Evolutionary conservation across 2,329 filamentous ascomycete genomes (phyloP), one percentile per base, ranked within the genome.

Genomic region (Paecilomyces fulvus): DNA sequence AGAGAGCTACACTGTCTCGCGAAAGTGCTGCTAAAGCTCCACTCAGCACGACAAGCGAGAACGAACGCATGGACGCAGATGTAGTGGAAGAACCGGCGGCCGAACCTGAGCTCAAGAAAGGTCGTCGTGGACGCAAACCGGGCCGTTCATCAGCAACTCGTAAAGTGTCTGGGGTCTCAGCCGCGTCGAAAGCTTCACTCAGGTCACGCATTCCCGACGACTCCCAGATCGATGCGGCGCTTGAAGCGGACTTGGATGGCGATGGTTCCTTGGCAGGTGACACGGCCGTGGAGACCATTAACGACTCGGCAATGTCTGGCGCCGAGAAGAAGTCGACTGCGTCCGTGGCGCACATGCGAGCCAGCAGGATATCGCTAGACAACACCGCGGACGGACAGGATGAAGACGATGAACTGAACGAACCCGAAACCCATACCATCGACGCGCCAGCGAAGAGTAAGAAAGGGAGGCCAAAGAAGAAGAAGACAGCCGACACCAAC

Each of bases 151-250:
- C 80, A 2, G 77, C 72, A 9, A 63, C 75, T 14, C 77, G 80
- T 30, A 83, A 83, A 60, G 68, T 67, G 1, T 85, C 83, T 1
- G 68, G 72, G 37, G 64, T 71, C 11, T 77, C 79, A 3, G 64
- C 70, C 14, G 72, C 76, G 31, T 80, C 82, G 1, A 79, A 77
- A 31, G 72, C 75, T 0, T 73, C 75, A 1, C 65, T 73, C 7
- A 73, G 75, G n/a, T 72, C 72, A 14, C 70, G 70, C 3, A 70
- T 81, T 10, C 79, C 80, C 0, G 78, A 83, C 55, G 84, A 89
- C 58, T 81, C 84, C 1, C 85, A 88, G 60, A 80, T 89, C 37
- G 84, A 89, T 53, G 80, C 80, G 21, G 83, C 48, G 10, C 48
- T 49, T 25, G 48, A 49, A 12, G 48, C 48, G 37, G 37, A 43